Conservation (phyloP, 2,329 filamentous ascomycete species). For the Diplocarpon mali region DNA sequence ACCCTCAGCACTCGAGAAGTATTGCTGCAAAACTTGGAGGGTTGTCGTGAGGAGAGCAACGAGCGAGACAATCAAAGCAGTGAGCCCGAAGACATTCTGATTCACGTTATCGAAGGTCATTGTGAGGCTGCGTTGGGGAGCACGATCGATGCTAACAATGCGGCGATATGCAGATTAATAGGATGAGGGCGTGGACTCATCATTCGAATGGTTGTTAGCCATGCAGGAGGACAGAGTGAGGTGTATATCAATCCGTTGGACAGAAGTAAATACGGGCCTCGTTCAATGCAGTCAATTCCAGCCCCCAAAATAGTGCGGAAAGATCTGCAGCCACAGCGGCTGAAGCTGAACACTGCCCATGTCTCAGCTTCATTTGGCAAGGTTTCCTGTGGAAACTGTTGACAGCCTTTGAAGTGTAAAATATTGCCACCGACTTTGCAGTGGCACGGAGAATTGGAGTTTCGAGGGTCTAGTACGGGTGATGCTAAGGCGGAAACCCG, state of each 20-base stretch:
- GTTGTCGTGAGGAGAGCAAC: slow-evolving; percentile 27
- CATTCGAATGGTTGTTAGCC: neutral
- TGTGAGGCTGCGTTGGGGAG: neutral
- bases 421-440: too few relatives aligned
- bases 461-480: too few relatives aligned
- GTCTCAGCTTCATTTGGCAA: neutral
- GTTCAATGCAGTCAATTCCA: slow-evolving; percentile 1
- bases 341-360: slow-evolving; percentile 4
- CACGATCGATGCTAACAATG: neutral
- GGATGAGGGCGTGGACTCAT: slow-evolving; percentile 1
- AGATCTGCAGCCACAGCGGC: slow-evolving; percentile 8
- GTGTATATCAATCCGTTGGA: neutral
- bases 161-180: neutral
- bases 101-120: slow-evolving; percentile 16
- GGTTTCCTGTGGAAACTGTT: too few relatives aligned
- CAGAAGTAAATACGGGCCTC: neutral
- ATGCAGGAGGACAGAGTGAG: neutral
- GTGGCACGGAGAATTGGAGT: too few relatives aligned
- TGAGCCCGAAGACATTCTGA: slow-evolving; percentile 24
- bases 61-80: slow-evolving; percentile 28
- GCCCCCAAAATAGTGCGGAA: slow-evolving; percentile 6
- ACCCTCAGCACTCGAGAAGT: slow-evolving; percentile 30
- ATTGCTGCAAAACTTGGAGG: slow-evolving; percentile 28
- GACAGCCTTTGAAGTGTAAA: too few relatives aligned
- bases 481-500: too few relatives aligned